Conservation (phyloP, 2,329 filamentous ascomycete species). For the Aspergillus alliaceus region DNA sequence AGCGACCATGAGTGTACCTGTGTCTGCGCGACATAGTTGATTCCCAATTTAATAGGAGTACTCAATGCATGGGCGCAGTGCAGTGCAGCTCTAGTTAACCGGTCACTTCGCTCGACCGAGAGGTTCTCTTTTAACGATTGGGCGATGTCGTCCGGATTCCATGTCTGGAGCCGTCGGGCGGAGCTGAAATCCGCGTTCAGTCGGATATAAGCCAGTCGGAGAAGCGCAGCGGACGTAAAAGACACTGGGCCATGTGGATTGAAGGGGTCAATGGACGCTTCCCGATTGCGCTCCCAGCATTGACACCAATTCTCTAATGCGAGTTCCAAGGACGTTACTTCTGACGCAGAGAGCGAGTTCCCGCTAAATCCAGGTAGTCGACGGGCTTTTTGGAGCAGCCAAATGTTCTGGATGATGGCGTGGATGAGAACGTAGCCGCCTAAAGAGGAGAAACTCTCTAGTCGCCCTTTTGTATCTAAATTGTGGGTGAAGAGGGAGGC, state of each 20-base stretch:
- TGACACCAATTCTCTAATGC: conserved; percentile 37
- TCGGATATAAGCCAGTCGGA: conserved; percentile 35
- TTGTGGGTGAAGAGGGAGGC: conserved; percentile 25
- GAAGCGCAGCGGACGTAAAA: conserved; percentile 34
- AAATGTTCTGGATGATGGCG: conserved; percentile 34
- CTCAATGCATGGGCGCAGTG: conserved; percentile 57
- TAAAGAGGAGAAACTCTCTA: conserved; percentile 32
- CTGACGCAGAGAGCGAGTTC: conserved; percentile 22
- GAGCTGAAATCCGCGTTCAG: conserved; percentile 36
- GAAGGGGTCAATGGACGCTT: conserved; percentile 35
- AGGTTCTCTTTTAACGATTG: conserved; percentile 31
- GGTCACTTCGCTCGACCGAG: conserved; percentile 48
- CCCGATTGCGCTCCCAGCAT: conserved; percentile 37
- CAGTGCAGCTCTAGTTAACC: conserved; percentile 48
- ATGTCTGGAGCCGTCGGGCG: conserved; percentile 31
- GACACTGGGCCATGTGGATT: conserved; percentile 35
- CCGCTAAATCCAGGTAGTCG: conserved; percentile 24
- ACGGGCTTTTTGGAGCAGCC: conserved; percentile 34
- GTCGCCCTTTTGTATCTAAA: conserved; percentile 6
- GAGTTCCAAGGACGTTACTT: conserved; percentile 30
- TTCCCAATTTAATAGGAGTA: conserved; percentile 56
- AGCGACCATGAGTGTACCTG: conserved; percentile 60
- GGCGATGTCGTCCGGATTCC: conserved; percentile 32
- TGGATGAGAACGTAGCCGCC: conserved; percentile 35
- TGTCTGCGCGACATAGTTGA: conserved; percentile 56